A percentile compares a stretch with the other conserved stretches of the same genome.
Evolutionary conservation across 192 early-diverging fungal genomes (phyloP).

Genomic region (Coemansia sp.): DNA sequence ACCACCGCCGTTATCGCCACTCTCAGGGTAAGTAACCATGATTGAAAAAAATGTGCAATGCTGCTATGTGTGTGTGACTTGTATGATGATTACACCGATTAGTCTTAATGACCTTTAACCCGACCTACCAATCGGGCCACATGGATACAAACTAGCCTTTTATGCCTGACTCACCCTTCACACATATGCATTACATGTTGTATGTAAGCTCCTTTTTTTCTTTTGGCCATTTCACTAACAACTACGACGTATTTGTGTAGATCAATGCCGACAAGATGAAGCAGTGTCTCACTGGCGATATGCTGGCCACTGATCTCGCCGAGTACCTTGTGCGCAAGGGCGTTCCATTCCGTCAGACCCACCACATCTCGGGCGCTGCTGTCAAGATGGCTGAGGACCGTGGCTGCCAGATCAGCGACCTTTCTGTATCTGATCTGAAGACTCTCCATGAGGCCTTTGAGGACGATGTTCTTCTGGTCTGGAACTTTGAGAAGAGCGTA

Average conservation of each 20-base stretch:
- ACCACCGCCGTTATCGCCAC: slow-evolving; percentile 90
- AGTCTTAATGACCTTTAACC: slow-evolving; percentile 50
- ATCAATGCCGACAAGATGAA: slow-evolving; percentile 85
- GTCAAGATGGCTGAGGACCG: slow-evolving; percentile 92
- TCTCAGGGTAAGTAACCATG: slow-evolving; percentile 58
- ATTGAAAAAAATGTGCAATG: not conserved
- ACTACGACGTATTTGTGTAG: slow-evolving; percentile 26
- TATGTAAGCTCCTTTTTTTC: not conserved
- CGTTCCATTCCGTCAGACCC: slow-evolving; percentile 98
- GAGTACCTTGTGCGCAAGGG: slow-evolving; percentile 98
- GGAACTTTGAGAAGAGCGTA: slow-evolving; percentile 90
- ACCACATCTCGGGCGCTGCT: slow-evolving; percentile 96
- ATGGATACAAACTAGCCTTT: slow-evolving; percentile 44
- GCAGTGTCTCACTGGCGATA: slow-evolving; percentile 77
- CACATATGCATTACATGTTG: not conserved
- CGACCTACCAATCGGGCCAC: slow-evolving; percentile 4
- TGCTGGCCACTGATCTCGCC: slow-evolving; percentile 98
- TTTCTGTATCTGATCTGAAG: slow-evolving; percentile 81
- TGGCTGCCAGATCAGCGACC: slow-evolving; percentile 65
- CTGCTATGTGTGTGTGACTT: not conserved
- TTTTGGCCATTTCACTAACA: not conserved
- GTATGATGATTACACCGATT: slow-evolving; percentile 47
- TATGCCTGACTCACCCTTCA: slow-evolving; percentile 2
- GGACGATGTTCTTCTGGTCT: slow-evolving; percentile 77
- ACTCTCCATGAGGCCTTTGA: slow-evolving; percentile 81